These are phyloP conservation scores for Pleochaeta shiraiana DNA, from an alignment of 2,329 filamentous ascomycete species.

Conservation along the genomic window DNA sequence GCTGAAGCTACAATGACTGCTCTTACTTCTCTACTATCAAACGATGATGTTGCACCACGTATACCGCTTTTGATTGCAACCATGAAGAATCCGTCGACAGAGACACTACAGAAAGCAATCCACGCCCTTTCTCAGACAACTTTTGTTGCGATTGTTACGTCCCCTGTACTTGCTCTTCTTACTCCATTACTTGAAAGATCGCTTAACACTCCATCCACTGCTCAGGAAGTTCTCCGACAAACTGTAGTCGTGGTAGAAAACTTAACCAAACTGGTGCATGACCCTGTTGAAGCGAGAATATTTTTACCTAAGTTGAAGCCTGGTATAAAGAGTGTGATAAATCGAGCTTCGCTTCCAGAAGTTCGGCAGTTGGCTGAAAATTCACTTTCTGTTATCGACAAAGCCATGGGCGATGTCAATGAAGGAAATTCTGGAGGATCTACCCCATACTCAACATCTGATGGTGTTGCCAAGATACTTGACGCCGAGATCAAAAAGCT, in stretches of 20 bases:
- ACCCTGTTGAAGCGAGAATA: slow-evolving; percentile 78
- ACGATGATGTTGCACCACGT: slow-evolving; percentile 86
- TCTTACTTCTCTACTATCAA: slow-evolving; percentile 72
- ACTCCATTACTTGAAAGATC: slow-evolving; percentile 89
- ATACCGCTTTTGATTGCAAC: slow-evolving; percentile 84
- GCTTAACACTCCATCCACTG: slow-evolving; percentile 73
- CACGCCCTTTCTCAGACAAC: slow-evolving; percentile 93
- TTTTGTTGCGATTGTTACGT: slow-evolving; percentile 94
- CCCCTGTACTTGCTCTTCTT: slow-evolving; percentile 79
- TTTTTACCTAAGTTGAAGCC: slow-evolving; percentile 91
- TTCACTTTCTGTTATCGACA: slow-evolving; percentile 70
- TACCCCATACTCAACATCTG: slow-evolving; percentile 41
- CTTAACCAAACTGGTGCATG: slow-evolving; percentile 92
- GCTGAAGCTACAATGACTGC: slow-evolving; percentile 83
- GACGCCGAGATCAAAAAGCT: slow-evolving; percentile 55
- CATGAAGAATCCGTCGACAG: slow-evolving; percentile 80
- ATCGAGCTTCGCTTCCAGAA: slow-evolving; percentile 80
- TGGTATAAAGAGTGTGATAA: slow-evolving; percentile 72
- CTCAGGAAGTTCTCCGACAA: slow-evolving; percentile 86
- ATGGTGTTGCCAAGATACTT: slow-evolving; percentile 54
- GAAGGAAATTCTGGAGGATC: slow-evolving; percentile 28
- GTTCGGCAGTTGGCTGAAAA: slow-evolving; percentile 76
- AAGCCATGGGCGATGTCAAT: slow-evolving; percentile 64
- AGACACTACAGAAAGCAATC: slow-evolving; percentile 85
- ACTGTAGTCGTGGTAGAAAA: slow-evolving; percentile 96